Evolutionary conservation across 2,329 filamentous ascomycete species (phyloP).

Genomic region (Dactylellina drechsleri): DNA sequence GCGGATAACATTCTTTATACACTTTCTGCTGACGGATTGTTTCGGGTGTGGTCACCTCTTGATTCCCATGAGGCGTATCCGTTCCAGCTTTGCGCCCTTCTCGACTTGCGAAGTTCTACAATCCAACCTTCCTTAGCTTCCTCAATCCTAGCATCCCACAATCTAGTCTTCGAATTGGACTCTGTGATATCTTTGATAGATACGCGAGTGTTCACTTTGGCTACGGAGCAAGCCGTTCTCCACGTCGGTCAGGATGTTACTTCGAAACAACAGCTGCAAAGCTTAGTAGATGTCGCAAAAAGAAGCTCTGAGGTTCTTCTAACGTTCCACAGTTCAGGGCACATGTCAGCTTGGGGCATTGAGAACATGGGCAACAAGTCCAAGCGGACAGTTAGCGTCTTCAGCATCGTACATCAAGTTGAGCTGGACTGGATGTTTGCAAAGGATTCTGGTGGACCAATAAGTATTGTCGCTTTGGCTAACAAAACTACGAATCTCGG

Average conservation of each 20-base stretch:
- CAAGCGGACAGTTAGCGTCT: slow-evolving; percentile 75
- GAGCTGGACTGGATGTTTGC: slow-evolving; percentile 44
- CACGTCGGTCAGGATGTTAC: slow-evolving; percentile 64
- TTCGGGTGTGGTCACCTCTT: slow-evolving; percentile 84
- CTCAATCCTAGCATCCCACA: slow-evolving; percentile 3
- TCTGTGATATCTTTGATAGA: slow-evolving; percentile 76
- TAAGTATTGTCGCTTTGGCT: slow-evolving; percentile 33
- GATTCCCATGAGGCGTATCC: slow-evolving; percentile 77
- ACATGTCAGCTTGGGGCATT: slow-evolving; percentile 91
- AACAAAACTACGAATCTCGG: slow-evolving; percentile 24
- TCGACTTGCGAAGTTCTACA: slow-evolving; percentile 71
- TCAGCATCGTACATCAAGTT: slow-evolving; percentile 80
- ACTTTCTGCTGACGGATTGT: slow-evolving; percentile 79
- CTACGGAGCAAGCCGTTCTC: slow-evolving; percentile 80
- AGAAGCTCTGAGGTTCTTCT: slow-evolving; percentile 87
- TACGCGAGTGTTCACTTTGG: slow-evolving; percentile 78
- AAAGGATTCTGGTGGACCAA: slow-evolving; percentile 42
- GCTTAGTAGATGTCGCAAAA: slow-evolving; percentile 86
- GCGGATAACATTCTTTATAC: slow-evolving; percentile 91
- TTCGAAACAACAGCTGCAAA: slow-evolving; percentile 68
- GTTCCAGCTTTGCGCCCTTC: slow-evolving; percentile 80
- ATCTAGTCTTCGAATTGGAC: slow-evolving; percentile 31
- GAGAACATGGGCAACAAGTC: slow-evolving; percentile 82
- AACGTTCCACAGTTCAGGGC: slow-evolving; percentile 81
- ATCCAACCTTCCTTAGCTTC: not conserved